These are phyloP conservation scores for Colletotrichum camelliae DNA, from an alignment of 2,329 filamentous ascomycete genomes.

Conservation along the genomic window DNA sequence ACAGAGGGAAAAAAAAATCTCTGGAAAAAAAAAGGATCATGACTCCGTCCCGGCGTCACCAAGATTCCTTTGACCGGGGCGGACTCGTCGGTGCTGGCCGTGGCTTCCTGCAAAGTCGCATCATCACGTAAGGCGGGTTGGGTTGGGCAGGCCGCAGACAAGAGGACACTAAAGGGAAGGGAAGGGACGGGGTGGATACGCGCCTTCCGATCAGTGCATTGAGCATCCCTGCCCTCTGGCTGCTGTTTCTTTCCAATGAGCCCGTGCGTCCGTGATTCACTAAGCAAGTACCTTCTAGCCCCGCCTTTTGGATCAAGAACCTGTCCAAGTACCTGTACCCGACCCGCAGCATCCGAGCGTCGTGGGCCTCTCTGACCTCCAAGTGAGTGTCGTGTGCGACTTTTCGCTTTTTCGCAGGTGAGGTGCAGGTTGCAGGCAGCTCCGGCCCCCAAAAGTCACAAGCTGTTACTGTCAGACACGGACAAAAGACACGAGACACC, in stretches of 20 bases:
- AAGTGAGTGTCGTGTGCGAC: not conserved
- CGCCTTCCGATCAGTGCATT: not conserved
- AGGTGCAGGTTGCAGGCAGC: not conserved
- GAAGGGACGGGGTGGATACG: not conserved
- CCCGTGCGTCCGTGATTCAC: not conserved
- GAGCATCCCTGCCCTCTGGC: not conserved
- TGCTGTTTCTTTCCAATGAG: not conserved
- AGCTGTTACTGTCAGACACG: not conserved
- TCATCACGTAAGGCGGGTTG: conserved; percentile 20
- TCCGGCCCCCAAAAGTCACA: not conserved
- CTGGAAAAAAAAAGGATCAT: conserved; percentile 3
- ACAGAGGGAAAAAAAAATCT: not conserved
- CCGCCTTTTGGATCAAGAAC: not conserved
- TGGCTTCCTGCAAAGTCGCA: not conserved
- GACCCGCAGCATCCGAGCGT: conserved; percentile 19
- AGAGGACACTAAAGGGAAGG: not conserved
- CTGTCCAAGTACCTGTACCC: conserved; percentile 8
- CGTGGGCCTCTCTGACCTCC: not conserved
- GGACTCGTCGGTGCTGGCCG: not conserved
- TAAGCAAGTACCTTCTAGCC: not conserved
- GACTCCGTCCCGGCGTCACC: conserved; percentile 3
- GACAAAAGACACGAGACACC: not conserved
- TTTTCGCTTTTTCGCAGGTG: not conserved
- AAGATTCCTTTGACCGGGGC: not conserved
- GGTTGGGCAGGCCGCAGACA: not conserved